Evolutionary conservation across 805 yeast species (phyloP), one percentile per base, ranked within the genome.

Genomic region (Lipomyces oligophaga): DNA sequence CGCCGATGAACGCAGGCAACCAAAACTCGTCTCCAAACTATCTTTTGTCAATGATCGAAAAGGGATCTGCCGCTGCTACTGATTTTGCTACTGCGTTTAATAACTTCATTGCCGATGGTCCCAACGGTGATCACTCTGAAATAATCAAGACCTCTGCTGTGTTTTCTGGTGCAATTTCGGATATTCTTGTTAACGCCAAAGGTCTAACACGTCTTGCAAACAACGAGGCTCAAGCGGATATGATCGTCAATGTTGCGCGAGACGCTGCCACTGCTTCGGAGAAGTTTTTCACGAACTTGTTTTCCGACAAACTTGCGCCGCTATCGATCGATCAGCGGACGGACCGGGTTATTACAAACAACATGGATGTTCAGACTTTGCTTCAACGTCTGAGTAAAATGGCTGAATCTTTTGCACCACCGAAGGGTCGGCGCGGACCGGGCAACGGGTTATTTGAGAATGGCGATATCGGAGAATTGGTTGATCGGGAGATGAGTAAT

Each of bases 1-100:
- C 89, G 3, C 85, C 93, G 25, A 77, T 83, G 78, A 86, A 83
- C 64, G 85, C 87, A 3, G 93, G 93, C 45, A 85, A 84, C 61
- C 78, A 80, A 55, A 80, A 80, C 62, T 74, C 93, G 1, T 77
- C 90, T 0, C 85, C 90, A 2, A 80, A 77, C 54, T 81, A 77
- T 58, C 65, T 83, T 19, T 68, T 81, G 28, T 80, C 90, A 0
- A 69, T 85, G 33, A 70, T 81, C 52, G 96, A 88, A 61, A 76
- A 80, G 54, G 75, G 83, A 16, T 77, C 86, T 0, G 76, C 79
- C 32, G 69, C 77, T 13, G 87, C 89, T 0, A 85, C 89, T 4
- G 89, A 83, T 32, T 85, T 88, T 64, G 84, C 95, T 4, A 77
- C 80, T 21, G 78, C 81, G 5, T 86, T 85, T 70, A 85, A 82